phyloP scores from a whole-genome alignment of 73 alveolate species.

The Paramecium octaurelia region DNA sequence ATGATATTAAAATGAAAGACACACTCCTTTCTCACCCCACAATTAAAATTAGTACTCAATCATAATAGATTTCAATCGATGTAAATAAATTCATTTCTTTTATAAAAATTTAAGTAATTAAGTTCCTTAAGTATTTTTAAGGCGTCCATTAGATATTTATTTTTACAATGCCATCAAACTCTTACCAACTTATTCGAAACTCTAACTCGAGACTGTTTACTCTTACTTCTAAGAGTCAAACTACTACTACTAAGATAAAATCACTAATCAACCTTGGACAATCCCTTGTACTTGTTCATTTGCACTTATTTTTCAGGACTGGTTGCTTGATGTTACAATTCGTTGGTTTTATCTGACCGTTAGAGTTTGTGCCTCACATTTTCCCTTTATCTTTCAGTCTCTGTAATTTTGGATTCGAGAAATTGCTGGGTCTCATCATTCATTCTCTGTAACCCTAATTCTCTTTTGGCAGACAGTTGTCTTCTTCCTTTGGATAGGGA shows the following conservation, averaged over 20 bases:
- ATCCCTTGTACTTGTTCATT: not conserved
- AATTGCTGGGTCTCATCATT: not conserved
- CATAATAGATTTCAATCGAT: not conserved
- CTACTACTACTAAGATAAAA: not conserved
- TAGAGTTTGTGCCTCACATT: not conserved
- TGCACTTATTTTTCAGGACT: not conserved
- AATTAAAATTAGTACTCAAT: slow-evolving; percentile 6
- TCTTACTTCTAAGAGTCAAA: not conserved
- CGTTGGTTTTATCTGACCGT: not conserved
- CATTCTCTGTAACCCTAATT: not conserved
- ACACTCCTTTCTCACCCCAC: not conserved
- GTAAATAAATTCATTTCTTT: not conserved
- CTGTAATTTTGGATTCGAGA: not conserved
- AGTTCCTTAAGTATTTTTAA: not conserved
- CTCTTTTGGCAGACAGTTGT: not conserved
- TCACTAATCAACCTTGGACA: not conserved
- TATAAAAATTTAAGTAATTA: not conserved
- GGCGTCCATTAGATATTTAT: not conserved
- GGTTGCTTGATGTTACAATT: not conserved
- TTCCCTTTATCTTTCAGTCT: not conserved
- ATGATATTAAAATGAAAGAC: not conserved
- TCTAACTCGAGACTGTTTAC: not conserved
- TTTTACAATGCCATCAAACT: not conserved
- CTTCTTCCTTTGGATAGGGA: not conserved
- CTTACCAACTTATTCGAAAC: not conserved